phyloP scores from a whole-genome alignment of 257 asterid species.

The Salvia splendens region DNA sequence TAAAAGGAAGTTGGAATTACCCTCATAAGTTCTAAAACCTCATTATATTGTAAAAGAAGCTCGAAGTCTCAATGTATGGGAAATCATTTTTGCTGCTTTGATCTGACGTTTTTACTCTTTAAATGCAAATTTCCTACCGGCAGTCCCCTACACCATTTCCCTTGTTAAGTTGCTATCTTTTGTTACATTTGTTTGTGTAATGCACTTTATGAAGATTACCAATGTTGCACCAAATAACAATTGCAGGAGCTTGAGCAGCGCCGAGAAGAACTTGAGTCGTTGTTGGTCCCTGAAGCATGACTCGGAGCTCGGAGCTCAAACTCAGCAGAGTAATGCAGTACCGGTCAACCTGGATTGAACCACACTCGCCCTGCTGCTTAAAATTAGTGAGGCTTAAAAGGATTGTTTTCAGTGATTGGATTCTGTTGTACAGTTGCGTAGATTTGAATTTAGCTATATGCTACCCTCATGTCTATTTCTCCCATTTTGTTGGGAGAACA shows the following conservation, averaged over 20 bases:
- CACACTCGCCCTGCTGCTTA: neutral
- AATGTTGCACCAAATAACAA: slow-evolving; percentile 14
- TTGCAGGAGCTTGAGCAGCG: slow-evolving; percentile 80
- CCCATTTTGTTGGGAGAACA: too few species aligned
- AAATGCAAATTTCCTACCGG: neutral
- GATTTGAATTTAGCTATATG: too few species aligned
- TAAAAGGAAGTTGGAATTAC: neutral
- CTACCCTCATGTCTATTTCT: too few species aligned
- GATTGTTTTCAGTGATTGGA: neutral
- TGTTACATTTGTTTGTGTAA: neutral
- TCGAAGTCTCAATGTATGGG: neutral
- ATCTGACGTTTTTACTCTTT: neutral
- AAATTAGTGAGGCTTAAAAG: neutral
- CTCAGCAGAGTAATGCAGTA: neutral
- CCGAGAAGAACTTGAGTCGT: slow-evolving; percentile 83
- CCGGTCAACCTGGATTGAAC: neutral
- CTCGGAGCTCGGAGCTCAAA: neutral
- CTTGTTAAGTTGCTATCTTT: neutral
- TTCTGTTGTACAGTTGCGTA: slow-evolving; percentile 7
- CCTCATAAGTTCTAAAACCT: neutral
- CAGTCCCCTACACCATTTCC: neutral
- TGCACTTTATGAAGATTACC: neutral
- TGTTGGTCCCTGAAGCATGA: slow-evolving; percentile 54
- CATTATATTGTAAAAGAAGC: slow-evolving; percentile 9
- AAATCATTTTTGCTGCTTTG: neutral